Percentiles rank a stretch among this genome's conserved stretches.
Conservation (phyloP, 352 stramenopile genomes). For the Phytophthora vignae region DNA sequence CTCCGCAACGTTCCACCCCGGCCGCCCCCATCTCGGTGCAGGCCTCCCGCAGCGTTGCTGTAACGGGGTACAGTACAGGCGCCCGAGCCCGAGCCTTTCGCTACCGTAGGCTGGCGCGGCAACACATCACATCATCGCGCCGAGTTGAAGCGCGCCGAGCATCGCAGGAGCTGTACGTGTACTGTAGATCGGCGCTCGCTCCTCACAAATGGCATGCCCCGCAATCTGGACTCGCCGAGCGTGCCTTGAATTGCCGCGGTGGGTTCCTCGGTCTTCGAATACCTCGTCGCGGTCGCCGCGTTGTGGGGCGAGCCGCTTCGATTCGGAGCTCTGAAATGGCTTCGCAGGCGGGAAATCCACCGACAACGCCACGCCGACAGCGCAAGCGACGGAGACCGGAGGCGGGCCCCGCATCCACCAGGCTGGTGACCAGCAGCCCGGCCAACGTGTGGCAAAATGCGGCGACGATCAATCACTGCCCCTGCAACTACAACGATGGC, state of each 20-base stretch:
- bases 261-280: background rate
- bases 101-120: background rate
- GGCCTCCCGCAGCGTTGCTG: background rate
- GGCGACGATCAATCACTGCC: no score
- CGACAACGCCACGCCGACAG: slow-evolving; percentile 14
- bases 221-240: background rate
- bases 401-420: background rate
- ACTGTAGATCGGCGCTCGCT: no score
- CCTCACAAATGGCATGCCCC: background rate
- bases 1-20: slow-evolving; percentile 22
- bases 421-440: background rate
- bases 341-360: slow-evolving; percentile 18
- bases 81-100: background rate
- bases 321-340: slow-evolving; percentile 22
- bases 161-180: background rate
- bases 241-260: background rate
- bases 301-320: slow-evolving; percentile 7
- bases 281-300: slow-evolving; percentile 12
- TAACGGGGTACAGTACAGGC: background rate
- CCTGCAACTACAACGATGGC: background rate
- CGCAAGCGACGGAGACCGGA: background rate
- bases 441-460: background rate
- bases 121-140: background rate
- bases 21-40: slow-evolving; percentile 8
- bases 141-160: background rate